These are phyloP conservation scores for Bryum argenteum DNA, from an alignment of 225 moss, liverwort and hornwort species.

Conservation along the genomic window DNA sequence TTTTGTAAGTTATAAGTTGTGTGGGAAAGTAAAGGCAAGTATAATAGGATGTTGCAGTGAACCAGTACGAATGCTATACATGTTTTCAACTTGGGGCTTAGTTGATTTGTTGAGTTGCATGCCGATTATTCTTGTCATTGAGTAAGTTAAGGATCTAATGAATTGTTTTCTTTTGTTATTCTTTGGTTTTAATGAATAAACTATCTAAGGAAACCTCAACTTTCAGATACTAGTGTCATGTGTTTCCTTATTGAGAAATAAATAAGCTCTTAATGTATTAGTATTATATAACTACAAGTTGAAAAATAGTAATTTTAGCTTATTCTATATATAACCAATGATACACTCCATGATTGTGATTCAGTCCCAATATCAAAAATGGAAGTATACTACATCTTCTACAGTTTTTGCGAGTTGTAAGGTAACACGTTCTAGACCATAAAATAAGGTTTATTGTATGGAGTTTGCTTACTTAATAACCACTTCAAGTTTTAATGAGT, in stretches of 20 bases:
- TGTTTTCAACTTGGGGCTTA: conserved; percentile 70
- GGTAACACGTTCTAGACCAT: conserved; percentile 26
- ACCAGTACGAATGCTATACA: conserved; percentile 68
- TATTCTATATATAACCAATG: neutral
- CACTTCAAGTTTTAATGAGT: too few relatives aligned
- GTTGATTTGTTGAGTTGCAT: conserved; percentile 67
- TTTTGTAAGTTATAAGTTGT: conserved; percentile 23
- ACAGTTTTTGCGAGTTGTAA: conserved; percentile 67
- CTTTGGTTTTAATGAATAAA: neutral
- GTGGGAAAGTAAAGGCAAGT: conserved; percentile 35
- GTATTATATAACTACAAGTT: neutral
- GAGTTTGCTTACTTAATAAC: too few relatives aligned
- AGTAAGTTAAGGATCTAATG: conserved; percentile 29
- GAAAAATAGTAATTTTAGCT: neutral
- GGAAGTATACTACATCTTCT: conserved; percentile 59
- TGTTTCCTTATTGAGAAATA: neutral
- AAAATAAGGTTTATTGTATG: too few relatives aligned
- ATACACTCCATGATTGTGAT: neutral
- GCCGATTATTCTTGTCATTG: conserved; percentile 70
- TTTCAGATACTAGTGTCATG: neutral
- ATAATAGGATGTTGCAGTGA: conserved; percentile 66
- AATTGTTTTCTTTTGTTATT: fast-evolving
- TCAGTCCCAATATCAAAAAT: conserved; percentile 19
- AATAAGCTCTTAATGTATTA: fast-evolving
- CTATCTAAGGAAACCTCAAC: too few relatives aligned